Percentiles rank a stretch among this genome's conserved stretches.
Evolutionary conservation across 805 yeast species (phyloP).

Genomic region (Torulaspora delbrueckii): DNA sequence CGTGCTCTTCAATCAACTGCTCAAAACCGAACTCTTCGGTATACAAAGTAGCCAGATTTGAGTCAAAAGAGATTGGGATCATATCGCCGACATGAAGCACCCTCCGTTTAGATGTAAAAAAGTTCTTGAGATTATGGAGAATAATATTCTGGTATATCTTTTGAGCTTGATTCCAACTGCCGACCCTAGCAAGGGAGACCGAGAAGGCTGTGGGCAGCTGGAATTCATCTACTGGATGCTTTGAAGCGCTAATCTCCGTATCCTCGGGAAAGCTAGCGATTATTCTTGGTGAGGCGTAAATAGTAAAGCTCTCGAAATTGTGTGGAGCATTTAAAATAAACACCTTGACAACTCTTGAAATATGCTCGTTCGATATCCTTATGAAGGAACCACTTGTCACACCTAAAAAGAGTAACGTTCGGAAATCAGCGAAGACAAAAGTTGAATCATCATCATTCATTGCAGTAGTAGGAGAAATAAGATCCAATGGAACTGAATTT

Average conservation of each 20-base stretch:
- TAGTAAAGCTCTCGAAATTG: constrained; percentile 6
- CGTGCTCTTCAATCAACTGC: constrained; percentile 39
- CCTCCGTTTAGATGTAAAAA: constrained; percentile 55
- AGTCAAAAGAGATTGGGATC: constrained; percentile 73
- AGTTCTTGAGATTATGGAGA: constrained; percentile 53
- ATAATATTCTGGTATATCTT: constrained; percentile 34
- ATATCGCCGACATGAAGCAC: constrained; percentile 61
- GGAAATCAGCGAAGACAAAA: constrained; percentile 24
- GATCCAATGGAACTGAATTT: constrained; percentile 14
- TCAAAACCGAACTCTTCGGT: constrained; percentile 8
- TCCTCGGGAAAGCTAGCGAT: constrained; percentile 17
- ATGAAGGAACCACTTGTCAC: constrained; percentile 25
- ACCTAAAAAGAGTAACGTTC: constrained; percentile 18
- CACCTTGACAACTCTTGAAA: constrained; percentile 14
- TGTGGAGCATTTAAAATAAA: constrained; percentile 27
- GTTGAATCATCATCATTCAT: constrained; percentile 26
- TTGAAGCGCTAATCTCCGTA: constrained; percentile 8
- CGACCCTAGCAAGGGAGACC: constrained; percentile 28
- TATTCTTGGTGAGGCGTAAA: constrained; percentile 28
- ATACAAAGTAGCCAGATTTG: constrained; percentile 17
- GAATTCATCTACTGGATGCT: constrained; percentile 1
- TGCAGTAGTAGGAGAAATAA: constrained; percentile 13
- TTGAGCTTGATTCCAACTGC: constrained; percentile 28
- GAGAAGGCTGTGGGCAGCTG: constrained; percentile 21
- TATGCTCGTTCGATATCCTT: constrained; percentile 5